These are phyloP conservation scores for Microsporum canis DNA, from an alignment of 2,329 filamentous ascomycete species.

Conservation along the genomic window DNA sequence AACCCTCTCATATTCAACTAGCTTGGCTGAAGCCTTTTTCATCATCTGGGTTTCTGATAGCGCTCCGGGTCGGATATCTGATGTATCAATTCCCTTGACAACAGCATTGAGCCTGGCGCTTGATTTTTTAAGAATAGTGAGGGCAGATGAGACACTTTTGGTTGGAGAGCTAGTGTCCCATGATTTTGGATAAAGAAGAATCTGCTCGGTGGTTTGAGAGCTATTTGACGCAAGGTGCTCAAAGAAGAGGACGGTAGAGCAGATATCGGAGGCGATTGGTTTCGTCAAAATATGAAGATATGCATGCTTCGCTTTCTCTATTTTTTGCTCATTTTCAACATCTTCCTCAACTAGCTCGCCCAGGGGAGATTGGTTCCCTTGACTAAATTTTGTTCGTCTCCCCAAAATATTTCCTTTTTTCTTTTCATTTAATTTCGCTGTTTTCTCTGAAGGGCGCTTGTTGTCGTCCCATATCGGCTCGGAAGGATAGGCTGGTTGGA, in stretches of 20 bases:
- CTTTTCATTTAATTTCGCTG: neutral
- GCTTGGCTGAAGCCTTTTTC: slow-evolving; percentile 24
- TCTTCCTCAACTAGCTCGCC: neutral
- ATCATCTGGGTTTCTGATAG: slow-evolving; percentile 12
- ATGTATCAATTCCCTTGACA: slow-evolving; percentile 33
- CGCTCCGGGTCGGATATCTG: slow-evolving; percentile 9
- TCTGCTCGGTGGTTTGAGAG: slow-evolving; percentile 28
- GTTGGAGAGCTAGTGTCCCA: slow-evolving; percentile 29
- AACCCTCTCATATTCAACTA: slow-evolving; percentile 35
- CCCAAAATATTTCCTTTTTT: neutral
- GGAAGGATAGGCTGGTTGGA: neutral
- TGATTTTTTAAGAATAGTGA: slow-evolving; percentile 30
- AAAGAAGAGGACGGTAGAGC: slow-evolving; percentile 36
- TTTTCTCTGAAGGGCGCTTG: neutral
- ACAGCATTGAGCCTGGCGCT: slow-evolving; percentile 32
- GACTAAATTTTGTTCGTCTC: neutral
- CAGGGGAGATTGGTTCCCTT: neutral
- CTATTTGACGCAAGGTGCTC: slow-evolving; percentile 28
- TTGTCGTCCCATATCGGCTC: neutral
- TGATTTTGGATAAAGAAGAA: slow-evolving; percentile 38
- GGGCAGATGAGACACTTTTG: slow-evolving; percentile 22
- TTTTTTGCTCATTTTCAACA: neutral
- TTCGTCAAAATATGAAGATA: slow-evolving; percentile 36
- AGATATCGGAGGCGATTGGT: slow-evolving; percentile 35
- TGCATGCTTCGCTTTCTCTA: slow-evolving; percentile 22